phyloP scores from a whole-genome alignment of 2,329 filamentous ascomycete species.

The Ilyonectria mors-panacis region DNA sequence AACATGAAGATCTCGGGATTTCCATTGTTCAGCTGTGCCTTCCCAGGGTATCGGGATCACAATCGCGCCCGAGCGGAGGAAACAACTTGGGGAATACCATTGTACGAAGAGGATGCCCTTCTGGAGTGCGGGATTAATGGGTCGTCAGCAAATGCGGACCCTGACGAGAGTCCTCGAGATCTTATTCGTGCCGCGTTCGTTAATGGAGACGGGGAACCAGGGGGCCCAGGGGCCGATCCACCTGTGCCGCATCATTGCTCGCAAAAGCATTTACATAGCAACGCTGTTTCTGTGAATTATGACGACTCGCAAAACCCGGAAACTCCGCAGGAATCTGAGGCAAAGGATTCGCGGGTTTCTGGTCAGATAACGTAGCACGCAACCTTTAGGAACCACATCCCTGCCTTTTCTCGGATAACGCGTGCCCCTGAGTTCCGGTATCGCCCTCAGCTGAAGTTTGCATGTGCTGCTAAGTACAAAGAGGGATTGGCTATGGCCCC shows the following conservation, averaged over 20 bases:
- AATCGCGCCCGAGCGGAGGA: background rate
- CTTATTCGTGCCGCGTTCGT: background rate
- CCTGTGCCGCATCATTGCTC: background rate
- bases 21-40: background rate
- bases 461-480: background rate
- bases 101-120: background rate
- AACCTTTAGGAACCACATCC: background rate
- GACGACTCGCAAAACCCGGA: background rate
- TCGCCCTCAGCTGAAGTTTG: background rate
- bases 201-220: background rate
- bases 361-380: background rate
- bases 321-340: background rate
- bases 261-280: background rate
- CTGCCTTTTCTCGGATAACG: background rate
- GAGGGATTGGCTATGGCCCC: background rate
- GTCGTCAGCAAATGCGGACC: background rate
- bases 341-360: too few species aligned
- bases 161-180: too few species aligned
- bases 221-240: background rate
- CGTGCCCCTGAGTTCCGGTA: background rate
- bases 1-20: too few species aligned
- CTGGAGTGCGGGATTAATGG: constrained; percentile 1
- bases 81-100: background rate
- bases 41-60: background rate
- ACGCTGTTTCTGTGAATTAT: background rate